Evolutionary conservation across 2,329 filamentous ascomycete species (phyloP).

Genomic region (Neophaeococcomyces mojaviensis): DNA sequence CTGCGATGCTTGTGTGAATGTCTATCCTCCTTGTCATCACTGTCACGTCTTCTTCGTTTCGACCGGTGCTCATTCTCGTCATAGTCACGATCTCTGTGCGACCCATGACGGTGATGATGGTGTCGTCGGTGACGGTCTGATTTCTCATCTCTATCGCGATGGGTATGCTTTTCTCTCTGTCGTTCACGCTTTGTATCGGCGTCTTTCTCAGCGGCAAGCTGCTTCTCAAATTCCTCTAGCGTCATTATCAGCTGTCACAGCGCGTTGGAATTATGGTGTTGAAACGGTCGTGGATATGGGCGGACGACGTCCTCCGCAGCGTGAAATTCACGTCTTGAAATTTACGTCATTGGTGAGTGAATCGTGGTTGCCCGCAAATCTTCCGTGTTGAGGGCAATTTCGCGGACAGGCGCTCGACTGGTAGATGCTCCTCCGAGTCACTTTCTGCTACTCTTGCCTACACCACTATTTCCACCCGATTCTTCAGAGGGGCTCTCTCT

Average conservation of each 20-base stretch:
- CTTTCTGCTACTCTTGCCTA: background rate
- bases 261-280: background rate
- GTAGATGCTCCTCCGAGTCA: background rate
- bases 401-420: background rate
- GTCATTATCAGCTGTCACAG: slow-evolving; percentile 38
- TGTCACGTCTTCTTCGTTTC: slow-evolving; percentile 34
- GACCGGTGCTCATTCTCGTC: slow-evolving; percentile 35
- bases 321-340: background rate
- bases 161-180: slow-evolving; percentile 39
- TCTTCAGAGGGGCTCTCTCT: no score
- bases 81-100: slow-evolving; percentile 24
- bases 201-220: slow-evolving; percentile 48
- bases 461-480: no score
- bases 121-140: slow-evolving; percentile 27
- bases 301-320: no score
- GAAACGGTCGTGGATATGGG: background rate
- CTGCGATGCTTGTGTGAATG: slow-evolving; percentile 20
- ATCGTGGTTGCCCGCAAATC: background rate
- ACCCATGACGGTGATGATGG: slow-evolving; percentile 26
- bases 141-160: slow-evolving; percentile 31
- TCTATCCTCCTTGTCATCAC: slow-evolving; percentile 21
- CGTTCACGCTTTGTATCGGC: slow-evolving; percentile 30
- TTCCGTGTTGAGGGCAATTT: background rate
- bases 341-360: background rate
- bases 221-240: slow-evolving; percentile 69